Conservation (phyloP, 345 rosid genomes). For the Arabidopsis thaliana region TAIR10.1 NC_003074.8:866001-866500, state of each 20-base stretch:
- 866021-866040: too few relatives aligned
- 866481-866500: slow-evolving; percentile 50
- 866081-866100: not conserved
- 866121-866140: not conserved
- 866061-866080: too few relatives aligned
- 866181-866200: not conserved
- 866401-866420: slow-evolving; percentile 73
- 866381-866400: slow-evolving; percentile 79
- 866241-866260: not conserved
- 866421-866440: slow-evolving; percentile 67
- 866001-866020: too few relatives aligned
- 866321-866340: not conserved
- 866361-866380: slow-evolving; percentile 84
- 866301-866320: not conserved
- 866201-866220: not conserved
- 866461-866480: slow-evolving; percentile 60
- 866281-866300: not conserved
- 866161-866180: too few relatives aligned
- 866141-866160: not conserved
- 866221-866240: not conserved
- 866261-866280: slow-evolving; percentile 3
- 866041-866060: too few relatives aligned
- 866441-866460: slow-evolving; percentile 65
- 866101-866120: not conserved
- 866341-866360: not conserved